Evolutionary conservation across 495 filamentous ascomycete species (phyloP), one percentile per base, ranked within the genome.

Genomic region (Xylaria grammica): DNA sequence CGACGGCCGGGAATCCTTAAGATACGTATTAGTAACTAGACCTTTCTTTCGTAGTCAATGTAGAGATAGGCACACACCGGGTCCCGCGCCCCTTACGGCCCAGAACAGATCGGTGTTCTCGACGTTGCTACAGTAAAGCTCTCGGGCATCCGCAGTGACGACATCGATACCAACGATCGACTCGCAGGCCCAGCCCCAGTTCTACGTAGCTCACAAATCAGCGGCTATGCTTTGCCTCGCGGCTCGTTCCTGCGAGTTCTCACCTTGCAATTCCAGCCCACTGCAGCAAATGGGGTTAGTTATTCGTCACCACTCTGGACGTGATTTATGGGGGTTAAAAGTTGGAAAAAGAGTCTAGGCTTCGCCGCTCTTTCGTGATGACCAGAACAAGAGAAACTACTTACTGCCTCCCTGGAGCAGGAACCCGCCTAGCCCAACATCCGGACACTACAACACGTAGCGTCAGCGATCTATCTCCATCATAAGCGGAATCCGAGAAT

Each of bases 151-250:
- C 1, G 78, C 79, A 4, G 82, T 84, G 0, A 85, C 81, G 1
- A 84, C 78, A 61, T 85, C 82, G 26, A 86, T 67, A 4, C 72
- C 80, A 3, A 70, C 52, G 3, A 86, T 72, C 58, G 75, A 61
- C 65, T 86, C 82, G 49, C 81, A 84, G 1, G 81, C 83, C 83
- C 82, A 86, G 8, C 83, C 83, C 83, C 83, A 85, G 61, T 78
- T 80, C 79, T 82, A 46, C 0, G 50, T 34, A 30, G 27, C 22
- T 30, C 29, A n/a, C 1, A 5, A 20, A 13, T 48, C 11, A 60
- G 44, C 13, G 2, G 5, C 13, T 57, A 17, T 45, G 24, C 2
- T 4, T 36, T 1, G n/a, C 27, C 20, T 26, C 6, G 52, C 13
- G 2, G n/a, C 9, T 22, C 29, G n/a, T 22, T 9, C n/a, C 34